Conservation (phyloP, 1,139 yeast species). For the Geotrichum carabidarum region DNA sequence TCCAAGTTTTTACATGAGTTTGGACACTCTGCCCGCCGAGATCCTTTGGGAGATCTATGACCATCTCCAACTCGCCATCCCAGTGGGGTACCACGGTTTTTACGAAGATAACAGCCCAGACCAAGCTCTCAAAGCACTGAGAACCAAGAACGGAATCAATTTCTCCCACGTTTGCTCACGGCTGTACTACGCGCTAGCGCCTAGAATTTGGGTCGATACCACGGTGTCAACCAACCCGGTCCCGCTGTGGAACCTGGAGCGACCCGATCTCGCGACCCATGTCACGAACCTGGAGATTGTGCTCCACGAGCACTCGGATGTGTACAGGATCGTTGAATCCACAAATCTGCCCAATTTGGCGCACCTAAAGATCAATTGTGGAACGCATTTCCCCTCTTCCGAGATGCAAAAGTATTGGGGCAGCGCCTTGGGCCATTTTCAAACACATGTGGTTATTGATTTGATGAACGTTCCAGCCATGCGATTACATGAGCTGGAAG, state of each 20-base stretch:
- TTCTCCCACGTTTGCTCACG: slow-evolving; percentile 9
- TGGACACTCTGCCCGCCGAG: slow-evolving; percentile 9
- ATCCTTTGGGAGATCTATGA: slow-evolving; percentile 15
- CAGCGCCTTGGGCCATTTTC: not conserved
- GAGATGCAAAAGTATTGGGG: slow-evolving; percentile 1
- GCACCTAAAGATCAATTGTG: slow-evolving; percentile 3
- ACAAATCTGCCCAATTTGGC: not conserved
- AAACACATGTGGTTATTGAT: slow-evolving; percentile 1
- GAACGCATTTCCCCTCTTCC: not conserved
- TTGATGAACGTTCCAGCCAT: slow-evolving; percentile 11
- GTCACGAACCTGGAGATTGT: slow-evolving; percentile 1
- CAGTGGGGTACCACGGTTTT: slow-evolving; percentile 8
- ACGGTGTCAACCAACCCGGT: not conserved
- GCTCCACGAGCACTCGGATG: not conserved
- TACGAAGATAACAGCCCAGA: not conserved
- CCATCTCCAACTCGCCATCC: slow-evolving; percentile 9
- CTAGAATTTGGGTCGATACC: not conserved
- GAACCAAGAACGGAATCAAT: not conserved
- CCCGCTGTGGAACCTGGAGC: not conserved
- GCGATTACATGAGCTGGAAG: slow-evolving; percentile 9
- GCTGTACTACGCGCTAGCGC: slow-evolving; percentile 8
- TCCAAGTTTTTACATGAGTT: slow-evolving; percentile 9
- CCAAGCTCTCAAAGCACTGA: not conserved
- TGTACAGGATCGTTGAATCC: not conserved
- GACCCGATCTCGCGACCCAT: not conserved